Evolutionary conservation across 352 stramenopile genomes (phyloP), one percentile per base, ranked within the genome.

Genomic region (Phytophthora tubulina): DNA sequence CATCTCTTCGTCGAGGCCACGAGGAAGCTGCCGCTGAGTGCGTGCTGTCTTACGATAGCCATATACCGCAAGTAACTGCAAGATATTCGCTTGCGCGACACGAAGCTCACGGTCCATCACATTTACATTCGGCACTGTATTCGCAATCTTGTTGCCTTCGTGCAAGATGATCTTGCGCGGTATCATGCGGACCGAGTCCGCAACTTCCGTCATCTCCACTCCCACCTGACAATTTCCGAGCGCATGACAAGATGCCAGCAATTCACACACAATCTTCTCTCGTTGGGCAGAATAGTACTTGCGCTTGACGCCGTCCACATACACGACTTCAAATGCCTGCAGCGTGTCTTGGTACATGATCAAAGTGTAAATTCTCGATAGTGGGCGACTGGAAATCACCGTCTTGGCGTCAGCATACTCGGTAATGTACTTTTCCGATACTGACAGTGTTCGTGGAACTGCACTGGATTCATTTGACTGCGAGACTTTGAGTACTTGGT

Each of bases 221-320:
- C 87, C 82, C 7, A 93, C 85, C 52, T 94, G 86, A 21, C 74
- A 69, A 32, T 93, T 95, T 1, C 88, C 86, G 14, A 93, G 53
- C 2, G 89, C 84, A n/a, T 90, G 82, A 42, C 87, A 96, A 15
- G 87, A 94, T 15, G 83, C 70, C 44, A 96, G 38, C 6, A 96
- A 54, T 62, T 96, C 88, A 36, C 75, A 87, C 31, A 96, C 74
- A 27, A 96, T 90, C 46, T 90, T 91, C 38, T 96, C 89, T 7
- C 84, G 74, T 31, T 92, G 82, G 1, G 78, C 54, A 5, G 80
- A 90, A 50, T 81, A 83, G 44, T 94, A 96, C 27, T 81, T 92
- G 14, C 89, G 81, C 6, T 76, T 84, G 21, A 96, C 72, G 7
- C 86, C 89, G 32, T 94, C 88, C 10, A 92, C 81, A 31, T 88